phyloP scores from a whole-genome alignment of 257 asterid species.

The Apocynum venetum region DNA sequence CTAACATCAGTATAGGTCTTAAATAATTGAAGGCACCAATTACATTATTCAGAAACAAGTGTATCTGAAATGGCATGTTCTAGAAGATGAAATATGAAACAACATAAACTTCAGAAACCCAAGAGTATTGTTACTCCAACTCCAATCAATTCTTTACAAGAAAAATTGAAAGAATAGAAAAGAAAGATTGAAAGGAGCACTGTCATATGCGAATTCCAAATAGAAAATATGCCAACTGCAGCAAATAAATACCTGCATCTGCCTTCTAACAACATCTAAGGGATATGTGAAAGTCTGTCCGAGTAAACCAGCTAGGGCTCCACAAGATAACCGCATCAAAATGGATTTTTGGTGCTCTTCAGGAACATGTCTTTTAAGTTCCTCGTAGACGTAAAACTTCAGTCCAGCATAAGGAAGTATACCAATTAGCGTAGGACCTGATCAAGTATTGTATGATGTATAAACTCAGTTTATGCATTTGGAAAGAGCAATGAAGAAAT shows the following conservation, averaged over 20 bases:
- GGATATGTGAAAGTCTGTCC: conserved; percentile 98
- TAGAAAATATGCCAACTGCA: not conserved
- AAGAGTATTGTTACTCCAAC: not conserved
- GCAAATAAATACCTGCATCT: conserved; percentile 77
- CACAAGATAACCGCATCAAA: conserved; percentile 77
- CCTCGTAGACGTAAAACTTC: conserved; percentile 85
- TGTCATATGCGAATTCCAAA: not conserved
- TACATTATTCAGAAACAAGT: not conserved
- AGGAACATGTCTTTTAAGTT: conserved; percentile 75
- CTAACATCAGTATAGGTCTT: not conserved
- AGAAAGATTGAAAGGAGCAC: not conserved
- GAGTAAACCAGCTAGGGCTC: conserved; percentile 92
- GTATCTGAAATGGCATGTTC: not conserved
- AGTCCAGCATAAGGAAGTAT: conserved; percentile 96
- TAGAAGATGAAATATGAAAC: too few relatives aligned
- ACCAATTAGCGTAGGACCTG: conserved; percentile 94
- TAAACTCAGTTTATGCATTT: not conserved
- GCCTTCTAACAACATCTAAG: conserved; percentile 89
- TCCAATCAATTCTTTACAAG: not conserved
- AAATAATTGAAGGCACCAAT: not conserved
- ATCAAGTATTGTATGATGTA: conserved; percentile 5
- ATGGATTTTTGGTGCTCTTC: conserved; percentile 82
- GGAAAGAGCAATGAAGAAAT: not conserved
- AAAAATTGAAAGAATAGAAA: not conserved
- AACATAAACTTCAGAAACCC: not conserved